Conservation (phyloP, 257 asterid species). For the Solanum corneliomulleri region DNA sequence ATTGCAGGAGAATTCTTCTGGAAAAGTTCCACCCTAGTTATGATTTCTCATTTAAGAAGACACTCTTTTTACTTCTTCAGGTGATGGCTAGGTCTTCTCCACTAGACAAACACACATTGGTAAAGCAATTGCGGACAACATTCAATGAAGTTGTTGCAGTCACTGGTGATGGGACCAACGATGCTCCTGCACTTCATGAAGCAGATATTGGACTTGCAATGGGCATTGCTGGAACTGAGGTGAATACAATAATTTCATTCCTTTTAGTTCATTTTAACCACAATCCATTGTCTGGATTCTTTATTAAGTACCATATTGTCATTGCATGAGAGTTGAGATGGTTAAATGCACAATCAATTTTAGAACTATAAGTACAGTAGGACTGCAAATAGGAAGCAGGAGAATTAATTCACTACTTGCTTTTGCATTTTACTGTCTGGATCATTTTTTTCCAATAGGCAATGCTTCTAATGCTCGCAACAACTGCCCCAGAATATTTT, state of each 20-base stretch:
- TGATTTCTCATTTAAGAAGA: neutral
- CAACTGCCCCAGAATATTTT: neutral
- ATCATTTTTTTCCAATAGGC: neutral
- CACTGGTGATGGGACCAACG: constrained; percentile 29
- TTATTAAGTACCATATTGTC: neutral
- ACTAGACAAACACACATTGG: constrained; percentile 10
- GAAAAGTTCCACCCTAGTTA: neutral
- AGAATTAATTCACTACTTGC: neutral
- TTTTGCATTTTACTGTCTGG: neutral
- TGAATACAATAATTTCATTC: neutral
- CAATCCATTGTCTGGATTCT: neutral
- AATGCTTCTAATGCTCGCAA: neutral
- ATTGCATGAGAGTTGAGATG: neutral
- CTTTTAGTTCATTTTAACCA: neutral
- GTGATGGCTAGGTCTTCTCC: constrained; percentile 14
- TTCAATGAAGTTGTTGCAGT: constrained; percentile 22
- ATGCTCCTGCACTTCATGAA: constrained; percentile 24
- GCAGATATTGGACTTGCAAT: constrained; percentile 25
- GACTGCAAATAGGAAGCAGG: neutral
- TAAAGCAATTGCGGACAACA: constrained; percentile 1
- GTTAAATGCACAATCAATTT: neutral
- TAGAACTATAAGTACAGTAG: neutral
- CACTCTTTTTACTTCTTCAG: neutral
- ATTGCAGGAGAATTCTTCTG: neutral
- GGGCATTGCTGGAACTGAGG: constrained; percentile 29